phyloP scores from a whole-genome alignment of 495 filamentous ascomycete species.

The Elaphomyces granulatus region DNA sequence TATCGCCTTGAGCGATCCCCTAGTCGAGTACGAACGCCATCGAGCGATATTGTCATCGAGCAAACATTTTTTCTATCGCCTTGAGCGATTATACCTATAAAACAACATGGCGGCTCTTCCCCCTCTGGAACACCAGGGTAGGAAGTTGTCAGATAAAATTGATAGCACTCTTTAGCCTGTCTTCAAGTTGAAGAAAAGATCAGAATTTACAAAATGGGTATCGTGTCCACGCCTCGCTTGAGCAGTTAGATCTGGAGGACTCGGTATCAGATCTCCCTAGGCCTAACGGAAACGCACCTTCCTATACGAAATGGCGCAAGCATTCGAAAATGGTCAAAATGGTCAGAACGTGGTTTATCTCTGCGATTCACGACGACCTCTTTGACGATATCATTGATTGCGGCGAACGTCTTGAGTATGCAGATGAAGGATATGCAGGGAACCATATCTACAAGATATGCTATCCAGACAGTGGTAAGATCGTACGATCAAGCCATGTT shows the following conservation, averaged over 20 bases:
- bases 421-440: not conserved
- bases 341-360: not conserved
- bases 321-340: not conserved
- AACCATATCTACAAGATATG: constrained; percentile 1
- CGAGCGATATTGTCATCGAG: not conserved
- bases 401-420: too few species aligned
- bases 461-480: not conserved
- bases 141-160: too few species aligned
- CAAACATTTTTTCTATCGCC: not conserved
- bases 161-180: too few species aligned
- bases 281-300: too few species aligned
- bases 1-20: too few species aligned
- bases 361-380: too few species aligned
- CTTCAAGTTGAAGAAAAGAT: not conserved
- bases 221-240: not conserved
- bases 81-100: not conserved
- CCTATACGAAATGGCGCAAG: not conserved
- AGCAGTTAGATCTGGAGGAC: not conserved
- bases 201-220: not conserved
- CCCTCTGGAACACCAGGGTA: too few species aligned
- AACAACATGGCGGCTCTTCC: not conserved
- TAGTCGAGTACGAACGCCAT: too few species aligned
- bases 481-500: not conserved
- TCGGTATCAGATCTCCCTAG: too few species aligned
- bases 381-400: too few species aligned